Base-by-base conservation (phyloP, 345 rosid genomes). In the Erysimum cheiranthoides region DNA sequence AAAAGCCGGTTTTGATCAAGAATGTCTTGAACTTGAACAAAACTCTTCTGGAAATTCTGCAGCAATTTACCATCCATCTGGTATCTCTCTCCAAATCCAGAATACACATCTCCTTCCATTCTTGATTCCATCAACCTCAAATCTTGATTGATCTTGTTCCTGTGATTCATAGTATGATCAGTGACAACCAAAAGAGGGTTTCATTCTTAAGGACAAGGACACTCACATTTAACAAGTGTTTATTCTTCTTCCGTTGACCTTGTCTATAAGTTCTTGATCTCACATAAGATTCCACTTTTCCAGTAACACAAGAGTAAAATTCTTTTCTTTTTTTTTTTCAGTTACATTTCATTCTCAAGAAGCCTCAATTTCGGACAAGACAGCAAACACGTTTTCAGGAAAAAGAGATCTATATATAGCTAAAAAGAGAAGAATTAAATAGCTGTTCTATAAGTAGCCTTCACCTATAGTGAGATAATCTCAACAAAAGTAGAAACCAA, bases 91-190 rank as follows among this genome's bases (percentile, higher is more conserved):
- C 93, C 82, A 16, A 79, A 57, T 59, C 90, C 86, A 18, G 93
- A 83, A 68, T 79, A 89, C 69, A 83, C 54, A 56, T 86, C 92
- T n/a, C 96, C 96, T 57, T 93, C 96, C 98, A 93, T 90, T 74
- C 61, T 40, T 66, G 80, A 47, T 56, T 71, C 72, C 76, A 76
- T 46, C 57, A 61, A 52, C 0, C 79, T 68, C 79, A 76, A 68
- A 61, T 52, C 75, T 77, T 70, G 80, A 63, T 46, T 70, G 58
- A n/a, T 76, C 75, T 53, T 68, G 64, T 61, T 52, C 71, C 73
- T 67, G 61, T 47, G 50, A 21, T 21, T 21, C 25, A 66, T 30
- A 18, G 25, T 11, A 59, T 3, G 5, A 59, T 54, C 40, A 56
- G 30, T 54, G 10, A 69, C 27, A 71, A 21, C 16, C 25, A 16